Conservation (phyloP, 148 eudicot genomes). For the Diospyros kaki region DNA sequence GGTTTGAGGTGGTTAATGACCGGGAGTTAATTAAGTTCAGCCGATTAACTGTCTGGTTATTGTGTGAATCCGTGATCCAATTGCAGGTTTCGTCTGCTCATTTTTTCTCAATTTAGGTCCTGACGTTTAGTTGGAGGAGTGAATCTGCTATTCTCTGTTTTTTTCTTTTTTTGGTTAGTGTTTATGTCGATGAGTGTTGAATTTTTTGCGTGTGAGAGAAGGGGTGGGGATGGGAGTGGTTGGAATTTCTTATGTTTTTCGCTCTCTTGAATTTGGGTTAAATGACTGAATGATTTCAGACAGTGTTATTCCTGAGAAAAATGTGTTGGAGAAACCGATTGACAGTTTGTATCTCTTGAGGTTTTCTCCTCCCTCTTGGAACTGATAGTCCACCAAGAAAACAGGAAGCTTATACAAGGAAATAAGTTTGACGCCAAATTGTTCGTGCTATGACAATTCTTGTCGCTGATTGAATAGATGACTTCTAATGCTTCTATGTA, state of each 20-base stretch:
- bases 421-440: too few species aligned
- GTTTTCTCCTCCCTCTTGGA: too few species aligned
- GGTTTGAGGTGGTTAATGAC: conserved; percentile 1
- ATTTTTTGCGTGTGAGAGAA: not conserved
- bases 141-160: not conserved
- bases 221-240: not conserved
- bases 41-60: not conserved
- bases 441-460: too few species aligned
- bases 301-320: too few species aligned
- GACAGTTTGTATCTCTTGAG: too few species aligned
- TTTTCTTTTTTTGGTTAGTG: not conserved
- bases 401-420: too few species aligned
- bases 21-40: not conserved
- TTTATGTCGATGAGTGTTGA: not conserved
- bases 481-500: too few species aligned
- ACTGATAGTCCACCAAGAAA: too few species aligned
- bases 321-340: too few species aligned
- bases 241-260: not conserved
- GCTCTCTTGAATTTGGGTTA: not conserved
- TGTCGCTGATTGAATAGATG: too few species aligned
- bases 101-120: not conserved
- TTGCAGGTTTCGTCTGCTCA: not conserved
- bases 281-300: not conserved
- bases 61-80: not conserved
- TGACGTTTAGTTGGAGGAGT: not conserved